phyloP scores from a whole-genome alignment of 1,284 basidiomycete species.

The Ganoderma sp. region DNA sequence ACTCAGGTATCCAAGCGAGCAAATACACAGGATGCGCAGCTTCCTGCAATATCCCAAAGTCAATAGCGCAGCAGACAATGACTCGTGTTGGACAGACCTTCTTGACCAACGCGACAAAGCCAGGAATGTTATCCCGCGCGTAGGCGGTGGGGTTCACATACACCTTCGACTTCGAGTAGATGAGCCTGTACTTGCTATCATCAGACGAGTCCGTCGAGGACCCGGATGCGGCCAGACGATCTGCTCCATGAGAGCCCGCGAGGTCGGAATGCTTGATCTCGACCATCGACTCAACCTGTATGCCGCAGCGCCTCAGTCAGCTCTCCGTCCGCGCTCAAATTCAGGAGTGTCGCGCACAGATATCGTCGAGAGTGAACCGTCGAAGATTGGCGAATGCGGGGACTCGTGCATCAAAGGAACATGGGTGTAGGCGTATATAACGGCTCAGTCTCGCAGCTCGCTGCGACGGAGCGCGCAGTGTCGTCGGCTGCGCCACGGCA shows the following conservation, averaged over 20 bases:
- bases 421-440: constrained; percentile 25
- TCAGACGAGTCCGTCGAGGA: constrained; percentile 50
- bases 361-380: constrained; percentile 48
- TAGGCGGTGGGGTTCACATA: constrained; percentile 95
- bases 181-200: constrained; percentile 65
- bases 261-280: constrained; percentile 64
- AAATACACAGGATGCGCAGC: constrained; percentile 74
- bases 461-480: constrained; percentile 23
- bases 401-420: constrained; percentile 38
- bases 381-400: constrained; percentile 42
- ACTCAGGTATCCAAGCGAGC: constrained; percentile 87
- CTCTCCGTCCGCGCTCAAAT: neutral
- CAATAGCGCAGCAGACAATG: neutral
- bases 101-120: constrained; percentile 89
- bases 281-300: constrained; percentile 74
- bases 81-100: constrained; percentile 53
- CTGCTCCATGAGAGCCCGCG: constrained; percentile 19
- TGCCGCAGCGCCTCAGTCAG: constrained; percentile 12
- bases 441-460: constrained; percentile 2
- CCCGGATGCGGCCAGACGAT: constrained; percentile 34
- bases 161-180: constrained; percentile 92
- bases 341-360: constrained; percentile 44
- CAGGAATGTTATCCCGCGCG: constrained; percentile 90
- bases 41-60: constrained; percentile 55
- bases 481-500: constrained; percentile 28